These are phyloP conservation scores for Fusarium pseudograminearum DNA, from an alignment of 2,329 filamentous ascomycete species.

Conservation along the genomic window DNA sequence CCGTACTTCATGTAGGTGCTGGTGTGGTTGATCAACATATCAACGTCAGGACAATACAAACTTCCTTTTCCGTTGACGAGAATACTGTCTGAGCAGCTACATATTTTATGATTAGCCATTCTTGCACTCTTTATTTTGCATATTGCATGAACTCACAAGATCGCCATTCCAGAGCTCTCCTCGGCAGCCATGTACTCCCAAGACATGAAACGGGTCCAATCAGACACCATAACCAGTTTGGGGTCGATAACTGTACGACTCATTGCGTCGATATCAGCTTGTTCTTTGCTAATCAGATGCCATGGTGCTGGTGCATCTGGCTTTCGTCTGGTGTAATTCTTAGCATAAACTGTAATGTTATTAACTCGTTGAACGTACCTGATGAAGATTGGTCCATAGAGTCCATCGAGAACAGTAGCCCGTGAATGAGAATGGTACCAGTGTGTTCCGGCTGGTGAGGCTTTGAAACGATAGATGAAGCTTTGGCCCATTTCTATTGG, in stretches of 20 bases:
- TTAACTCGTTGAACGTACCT: not conserved
- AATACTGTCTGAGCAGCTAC: slow-evolving; percentile 12
- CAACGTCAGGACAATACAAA: slow-evolving; percentile 11
- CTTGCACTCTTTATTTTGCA: rapidly evolving
- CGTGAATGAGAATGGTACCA: slow-evolving; percentile 15
- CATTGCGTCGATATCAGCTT: not conserved
- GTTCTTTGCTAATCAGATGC: slow-evolving; percentile 1
- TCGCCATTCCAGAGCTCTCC: slow-evolving; percentile 9
- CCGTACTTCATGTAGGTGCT: slow-evolving; percentile 18
- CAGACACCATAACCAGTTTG: slow-evolving; percentile 6
- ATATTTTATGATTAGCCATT: not conserved
- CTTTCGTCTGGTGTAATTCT: not conserved
- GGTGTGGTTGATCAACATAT: slow-evolving; percentile 10
- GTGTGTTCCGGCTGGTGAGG: slow-evolving; percentile 4
- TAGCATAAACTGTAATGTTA: not conserved
- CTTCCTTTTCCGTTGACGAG: slow-evolving; percentile 10
- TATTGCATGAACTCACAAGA: not conserved
- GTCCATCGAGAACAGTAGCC: slow-evolving; percentile 9
- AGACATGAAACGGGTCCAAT: slow-evolving; percentile 12
- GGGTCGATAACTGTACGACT: not conserved
- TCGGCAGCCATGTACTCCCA: slow-evolving; percentile 16
- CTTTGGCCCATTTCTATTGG: slow-evolving; percentile 12
- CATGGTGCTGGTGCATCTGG: not conserved
- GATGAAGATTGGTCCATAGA: slow-evolving; percentile 12
- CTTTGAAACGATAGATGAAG: slow-evolving; percentile 15